These are phyloP conservation scores for Chaetomium cochliodes DNA, from an alignment of 495 filamentous ascomycete genomes.

Conservation along the genomic window DNA sequence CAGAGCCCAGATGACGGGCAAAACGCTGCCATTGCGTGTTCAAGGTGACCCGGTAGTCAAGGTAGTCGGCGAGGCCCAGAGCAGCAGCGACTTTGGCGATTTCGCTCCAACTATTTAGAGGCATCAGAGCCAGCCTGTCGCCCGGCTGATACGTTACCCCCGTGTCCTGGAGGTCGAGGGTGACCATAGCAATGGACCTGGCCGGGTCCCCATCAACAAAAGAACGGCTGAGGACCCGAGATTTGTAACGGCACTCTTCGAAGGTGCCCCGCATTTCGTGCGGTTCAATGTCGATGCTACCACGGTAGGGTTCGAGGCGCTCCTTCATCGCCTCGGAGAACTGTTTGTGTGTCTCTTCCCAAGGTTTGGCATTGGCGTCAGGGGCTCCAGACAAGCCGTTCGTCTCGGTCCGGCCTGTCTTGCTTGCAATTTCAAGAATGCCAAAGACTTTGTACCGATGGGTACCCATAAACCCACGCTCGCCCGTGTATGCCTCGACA, in stretches of 20 bases:
- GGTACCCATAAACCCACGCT: conserved; percentile 54
- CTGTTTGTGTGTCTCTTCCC: conserved; percentile 52
- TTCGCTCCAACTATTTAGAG: conserved; percentile 50
- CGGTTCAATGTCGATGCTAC: conserved; percentile 44
- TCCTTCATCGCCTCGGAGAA: conserved; percentile 56
- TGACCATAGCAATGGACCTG: conserved; percentile 47
- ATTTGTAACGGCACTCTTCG: conserved; percentile 51
- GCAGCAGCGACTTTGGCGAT: conserved; percentile 49
- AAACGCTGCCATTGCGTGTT: conserved; percentile 46
- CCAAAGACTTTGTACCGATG: conserved; percentile 55
- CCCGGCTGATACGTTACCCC: conserved; percentile 52
- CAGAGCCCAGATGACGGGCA: conserved; percentile 45
- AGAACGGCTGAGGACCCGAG: conserved; percentile 42
- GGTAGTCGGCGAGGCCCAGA: conserved; percentile 42
- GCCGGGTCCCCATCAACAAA: conserved; percentile 45
- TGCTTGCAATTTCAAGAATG: conserved; percentile 53
- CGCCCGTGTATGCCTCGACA: conserved; percentile 50
- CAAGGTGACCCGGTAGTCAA: conserved; percentile 38
- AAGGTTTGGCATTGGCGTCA: conserved; percentile 43
- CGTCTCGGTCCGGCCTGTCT: conserved; percentile 51
- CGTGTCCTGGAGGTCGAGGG: conserved; percentile 46
- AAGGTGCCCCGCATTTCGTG: conserved; percentile 53
- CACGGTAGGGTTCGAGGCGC: conserved; percentile 48
- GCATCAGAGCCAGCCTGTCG: conserved; percentile 52
- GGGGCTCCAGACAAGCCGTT: conserved; percentile 47